phyloP scores from a whole-genome alignment of 2,329 filamentous ascomycete species.

The Nothophaeocryptopus gaeumannii region DNA sequence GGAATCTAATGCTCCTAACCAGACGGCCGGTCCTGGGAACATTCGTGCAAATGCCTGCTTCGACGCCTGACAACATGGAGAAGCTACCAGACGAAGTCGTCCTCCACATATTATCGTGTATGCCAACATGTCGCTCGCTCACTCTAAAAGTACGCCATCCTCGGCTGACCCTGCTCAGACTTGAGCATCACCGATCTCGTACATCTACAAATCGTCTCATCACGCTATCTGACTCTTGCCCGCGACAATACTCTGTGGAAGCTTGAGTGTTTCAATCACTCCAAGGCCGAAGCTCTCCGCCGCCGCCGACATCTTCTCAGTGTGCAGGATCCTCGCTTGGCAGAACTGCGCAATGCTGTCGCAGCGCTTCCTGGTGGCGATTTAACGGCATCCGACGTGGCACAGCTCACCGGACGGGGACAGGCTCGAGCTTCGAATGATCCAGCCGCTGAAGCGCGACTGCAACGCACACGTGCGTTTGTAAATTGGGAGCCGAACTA shows the following conservation, averaged over 20 bases:
- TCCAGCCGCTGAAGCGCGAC: constrained; percentile 17
- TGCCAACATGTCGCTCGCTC: constrained; percentile 16
- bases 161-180: constrained; percentile 43
- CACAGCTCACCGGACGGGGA: constrained; percentile 19
- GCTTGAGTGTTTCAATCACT: constrained; percentile 68
- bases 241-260: constrained; percentile 79
- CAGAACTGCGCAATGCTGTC: constrained; percentile 42
- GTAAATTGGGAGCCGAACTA: constrained; percentile 83
- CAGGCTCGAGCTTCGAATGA: constrained; percentile 18
- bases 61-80: constrained; percentile 15
- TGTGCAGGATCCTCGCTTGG: constrained; percentile 43
- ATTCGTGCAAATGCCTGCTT: constrained; percentile 1
- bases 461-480: constrained; percentile 53
- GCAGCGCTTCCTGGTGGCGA: constrained; percentile 31
- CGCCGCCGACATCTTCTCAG: constrained; percentile 46
- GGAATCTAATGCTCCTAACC: neutral
- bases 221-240: constrained; percentile 61
- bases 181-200: constrained; percentile 65
- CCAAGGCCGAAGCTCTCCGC: constrained; percentile 62
- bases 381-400: constrained; percentile 24
- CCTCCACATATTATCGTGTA: constrained; percentile 45
- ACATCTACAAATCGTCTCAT: constrained; percentile 66
- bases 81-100: constrained; percentile 42
- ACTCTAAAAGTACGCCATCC: neutral
- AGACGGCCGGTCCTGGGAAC: constrained; percentile 6